Percentiles rank a stretch among this genome's conserved stretches.
Evolutionary conservation across 495 filamentous ascomycete species (phyloP).

Genomic region (Bacidia gigantensis): DNA sequence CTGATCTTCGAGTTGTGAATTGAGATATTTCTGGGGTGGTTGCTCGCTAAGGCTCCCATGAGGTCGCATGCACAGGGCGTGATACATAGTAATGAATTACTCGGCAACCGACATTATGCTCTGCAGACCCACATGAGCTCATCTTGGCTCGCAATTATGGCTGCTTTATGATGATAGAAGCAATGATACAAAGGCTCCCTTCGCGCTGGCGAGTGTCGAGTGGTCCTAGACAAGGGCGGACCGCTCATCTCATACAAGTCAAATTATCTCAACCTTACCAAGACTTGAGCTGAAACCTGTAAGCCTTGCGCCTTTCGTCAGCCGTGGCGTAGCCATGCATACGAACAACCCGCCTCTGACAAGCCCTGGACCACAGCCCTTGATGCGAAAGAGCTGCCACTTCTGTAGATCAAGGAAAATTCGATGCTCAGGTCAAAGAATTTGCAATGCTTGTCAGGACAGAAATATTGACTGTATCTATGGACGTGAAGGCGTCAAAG

Average conservation of each 20-base stretch:
- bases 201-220: no score
- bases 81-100: neutral
- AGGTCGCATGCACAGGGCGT: neutral
- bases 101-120: neutral
- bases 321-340: neutral
- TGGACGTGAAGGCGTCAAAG: conserved; percentile 17
- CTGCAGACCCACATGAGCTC: neutral
- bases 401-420: conserved; percentile 22
- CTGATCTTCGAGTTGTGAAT: no score
- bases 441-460: conserved; percentile 19
- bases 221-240: no score
- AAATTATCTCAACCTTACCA: no score
- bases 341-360: neutral
- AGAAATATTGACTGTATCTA: conserved; percentile 22
- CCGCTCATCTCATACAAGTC: no score
- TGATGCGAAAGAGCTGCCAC: conserved; percentile 19
- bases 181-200: no score
- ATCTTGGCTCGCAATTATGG: no score
- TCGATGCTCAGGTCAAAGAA: conserved; percentile 19
- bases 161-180: no score
- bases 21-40: neutral
- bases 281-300: no score
- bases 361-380: conserved; percentile 1
- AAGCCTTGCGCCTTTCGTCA: no score
- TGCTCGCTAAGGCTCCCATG: neutral